phyloP scores from a whole-genome alignment of 208 protist species.

The Wallacemonas sp. region DNA sequence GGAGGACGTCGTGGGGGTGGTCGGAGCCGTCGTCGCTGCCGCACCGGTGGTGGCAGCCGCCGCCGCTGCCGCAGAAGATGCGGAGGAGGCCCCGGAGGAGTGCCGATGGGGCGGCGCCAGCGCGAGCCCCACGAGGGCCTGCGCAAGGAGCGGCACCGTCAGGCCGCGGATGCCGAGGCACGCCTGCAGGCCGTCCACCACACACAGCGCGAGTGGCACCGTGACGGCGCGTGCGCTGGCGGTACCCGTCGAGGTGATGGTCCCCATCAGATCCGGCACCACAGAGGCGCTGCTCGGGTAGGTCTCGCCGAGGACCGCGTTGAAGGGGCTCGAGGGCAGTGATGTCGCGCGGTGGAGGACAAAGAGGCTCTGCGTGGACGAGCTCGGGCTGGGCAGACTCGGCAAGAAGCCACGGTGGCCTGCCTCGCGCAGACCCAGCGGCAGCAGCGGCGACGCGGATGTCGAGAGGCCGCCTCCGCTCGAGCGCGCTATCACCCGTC shows the following conservation, averaged over 20 bases:
- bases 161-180: conserved; percentile 54
- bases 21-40: too few species aligned
- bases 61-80: background rate
- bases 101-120: conserved; percentile 27
- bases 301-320: background rate
- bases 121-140: conserved; percentile 35
- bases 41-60: too few species aligned
- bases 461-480: conserved; percentile 1
- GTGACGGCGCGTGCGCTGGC: conserved; percentile 25
- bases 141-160: conserved; percentile 31
- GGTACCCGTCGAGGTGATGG: conserved; percentile 7
- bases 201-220: conserved; percentile 32
- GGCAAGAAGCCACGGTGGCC: background rate
- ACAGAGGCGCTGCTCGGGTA: conserved; percentile 4
- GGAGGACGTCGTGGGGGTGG: too few species aligned
- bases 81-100: background rate
- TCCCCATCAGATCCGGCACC: conserved; percentile 1
- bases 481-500: background rate
- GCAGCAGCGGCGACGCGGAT: conserved; percentile 6
- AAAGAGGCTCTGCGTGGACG: conserved; percentile 12
- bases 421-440: background rate
- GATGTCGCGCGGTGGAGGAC: conserved; percentile 8
- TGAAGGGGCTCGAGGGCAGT: conserved; percentile 5
- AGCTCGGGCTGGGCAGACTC: background rate
- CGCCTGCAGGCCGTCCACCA: conserved; percentile 52